A percentile compares a stretch with the other conserved stretches of the same genome.
Conservation (phyloP, 2,329 filamentous ascomycete genomes). For the Aspergillus ibericus region DNA sequence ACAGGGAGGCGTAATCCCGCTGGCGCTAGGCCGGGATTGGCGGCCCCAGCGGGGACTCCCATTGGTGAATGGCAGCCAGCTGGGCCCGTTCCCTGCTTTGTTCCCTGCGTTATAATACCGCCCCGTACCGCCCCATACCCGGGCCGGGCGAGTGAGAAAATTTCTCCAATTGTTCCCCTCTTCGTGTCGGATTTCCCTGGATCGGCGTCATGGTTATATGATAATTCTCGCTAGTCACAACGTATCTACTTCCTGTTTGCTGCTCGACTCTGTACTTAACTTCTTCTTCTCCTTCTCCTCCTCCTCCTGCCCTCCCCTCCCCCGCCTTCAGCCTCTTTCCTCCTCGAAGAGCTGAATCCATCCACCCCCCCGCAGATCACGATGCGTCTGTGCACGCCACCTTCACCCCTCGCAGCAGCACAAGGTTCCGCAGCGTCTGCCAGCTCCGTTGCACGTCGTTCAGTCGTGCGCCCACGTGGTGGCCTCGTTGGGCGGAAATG, state of each 20-base stretch:
- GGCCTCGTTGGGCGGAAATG: slow-evolving; percentile 36
- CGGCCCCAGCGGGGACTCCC: background rate
- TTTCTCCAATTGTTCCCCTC: background rate
- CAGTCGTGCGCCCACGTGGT: slow-evolving; percentile 42
- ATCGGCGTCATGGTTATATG: slow-evolving; percentile 6
- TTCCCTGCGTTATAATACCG: slow-evolving; percentile 1
- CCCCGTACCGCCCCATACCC: background rate
- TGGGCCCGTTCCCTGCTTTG: background rate
- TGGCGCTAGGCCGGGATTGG: background rate
- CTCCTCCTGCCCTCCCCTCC: background rate
- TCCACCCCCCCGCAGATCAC: slow-evolving; percentile 16
- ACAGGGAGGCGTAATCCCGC: background rate
- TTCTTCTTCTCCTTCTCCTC: background rate
- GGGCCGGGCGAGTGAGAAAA: background rate
- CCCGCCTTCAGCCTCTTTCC: slow-evolving; percentile 11
- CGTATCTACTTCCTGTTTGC: background rate
- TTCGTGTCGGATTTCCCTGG: background rate
- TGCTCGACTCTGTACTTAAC: background rate
- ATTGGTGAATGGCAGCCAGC: background rate
- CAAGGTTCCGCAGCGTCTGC: slow-evolving; percentile 33
- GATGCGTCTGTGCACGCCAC: slow-evolving; percentile 32
- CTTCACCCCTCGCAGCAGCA: slow-evolving; percentile 19
- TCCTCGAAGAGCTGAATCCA: slow-evolving; percentile 15
- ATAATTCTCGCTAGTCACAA: background rate
- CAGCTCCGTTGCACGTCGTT: slow-evolving; percentile 29